Evolutionary conservation across 2,329 filamentous ascomycete species (phyloP), one percentile per base, ranked within the genome.

Genomic region (Aspergillus felis): DNA sequence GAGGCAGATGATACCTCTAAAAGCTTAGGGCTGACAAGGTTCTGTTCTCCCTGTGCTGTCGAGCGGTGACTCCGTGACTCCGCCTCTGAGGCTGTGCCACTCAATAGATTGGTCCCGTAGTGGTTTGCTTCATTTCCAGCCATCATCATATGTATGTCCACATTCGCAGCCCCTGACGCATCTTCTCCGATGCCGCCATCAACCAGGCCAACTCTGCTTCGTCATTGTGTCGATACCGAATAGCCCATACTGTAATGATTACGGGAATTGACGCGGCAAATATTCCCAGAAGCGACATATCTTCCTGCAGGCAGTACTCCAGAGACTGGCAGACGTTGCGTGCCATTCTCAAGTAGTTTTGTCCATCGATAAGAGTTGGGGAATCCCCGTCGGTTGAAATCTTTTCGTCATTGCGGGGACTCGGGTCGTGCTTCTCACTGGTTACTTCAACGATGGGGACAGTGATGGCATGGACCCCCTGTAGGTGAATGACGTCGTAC

Each of bases 241-340:
- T 24, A 20, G 42, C 42, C 42, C 42, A 24, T 46, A 24, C 22
- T 20, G 22, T 20, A 24, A 46, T 22, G 42, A 24, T 24, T 20
- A 46, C 22, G 9, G 42, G 42, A 10, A 17, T 1, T 20, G 42
- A 24, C 9, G 42, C 20, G n/a, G 22, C 42, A 12, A 46, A 6
- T 1, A 22, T 46, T 2, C 65, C 57, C 7, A 57, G 38, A 22
- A 67, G 35, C 10, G 58, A 22, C 55, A 66, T 65, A 1, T 66
- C 58, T 3, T 68, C 62, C 41, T 66, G 56, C 42, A 71, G 41
- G 50, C 66, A 69, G 50, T 70, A 76, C 54, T 75, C 68, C 9
- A 75, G 54, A 0, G 72, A 71, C 53, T 73, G 69, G 50, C 73
- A 72, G 41, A 77, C 71, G 50, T 70, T 69, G 20, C 66, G 66